phyloP scores from a whole-genome alignment of 192 early-diverging fungal genomes.

The Blastocladiella britannica region DNA sequence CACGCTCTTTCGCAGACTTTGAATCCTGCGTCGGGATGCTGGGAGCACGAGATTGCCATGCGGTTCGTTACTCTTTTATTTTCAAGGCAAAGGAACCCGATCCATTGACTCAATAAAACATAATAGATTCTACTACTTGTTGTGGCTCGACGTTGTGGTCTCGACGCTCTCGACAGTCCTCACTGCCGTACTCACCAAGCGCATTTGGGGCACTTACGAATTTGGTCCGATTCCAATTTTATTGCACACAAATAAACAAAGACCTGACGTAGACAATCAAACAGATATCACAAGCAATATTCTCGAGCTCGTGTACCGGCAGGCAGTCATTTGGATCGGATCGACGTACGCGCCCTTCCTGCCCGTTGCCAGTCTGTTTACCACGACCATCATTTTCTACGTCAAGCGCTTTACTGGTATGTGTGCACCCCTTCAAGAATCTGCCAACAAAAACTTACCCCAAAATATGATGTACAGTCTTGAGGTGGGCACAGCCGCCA shows the following conservation, averaged over 20 bases:
- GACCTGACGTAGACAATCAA: too few species aligned
- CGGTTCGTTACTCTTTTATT: background rate
- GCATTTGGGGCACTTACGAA: background rate
- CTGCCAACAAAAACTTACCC: too few species aligned
- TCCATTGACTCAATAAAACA: too few species aligned
- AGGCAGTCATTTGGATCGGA: background rate
- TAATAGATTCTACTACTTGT: too few species aligned
- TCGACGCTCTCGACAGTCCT: background rate
- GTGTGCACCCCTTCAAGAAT: too few species aligned
- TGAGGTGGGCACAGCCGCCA: background rate
- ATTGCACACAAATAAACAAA: too few species aligned
- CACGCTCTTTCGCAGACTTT: background rate
- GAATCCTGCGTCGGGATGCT: background rate
- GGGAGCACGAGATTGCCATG: background rate
- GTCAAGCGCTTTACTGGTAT: too few species aligned
- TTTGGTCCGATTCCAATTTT: too few species aligned
- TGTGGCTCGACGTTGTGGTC: background rate
- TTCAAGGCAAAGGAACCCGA: too few species aligned
- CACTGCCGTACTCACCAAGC: background rate
- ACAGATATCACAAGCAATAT: background rate
- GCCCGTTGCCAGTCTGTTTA: background rate
- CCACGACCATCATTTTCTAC: background rate
- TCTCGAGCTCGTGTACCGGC: background rate
- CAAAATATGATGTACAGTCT: too few species aligned
- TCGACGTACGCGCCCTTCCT: background rate